Evolutionary conservation across 169 alveolate genomes (phyloP), one percentile per base, ranked within the genome.

Genomic region (Blepharisma undulans): DNA sequence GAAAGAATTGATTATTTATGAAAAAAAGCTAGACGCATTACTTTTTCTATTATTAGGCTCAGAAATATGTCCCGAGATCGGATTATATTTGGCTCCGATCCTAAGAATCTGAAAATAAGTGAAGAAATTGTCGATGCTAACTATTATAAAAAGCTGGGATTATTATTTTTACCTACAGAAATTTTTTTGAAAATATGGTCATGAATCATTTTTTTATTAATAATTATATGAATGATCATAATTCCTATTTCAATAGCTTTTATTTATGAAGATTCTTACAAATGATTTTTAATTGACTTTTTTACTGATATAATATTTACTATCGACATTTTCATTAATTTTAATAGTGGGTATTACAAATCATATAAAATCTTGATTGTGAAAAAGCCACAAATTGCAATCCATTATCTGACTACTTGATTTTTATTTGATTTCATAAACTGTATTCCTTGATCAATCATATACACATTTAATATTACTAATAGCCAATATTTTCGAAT

Each of bases 301-400:
- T n/a, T 77, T 21, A 59, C 82, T 72, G 96, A 93, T 76, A 32
- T 86, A 12, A 22, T 93, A 27, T 93, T 88, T 90, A 36, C 90
- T 36, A n/a, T 87, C 5, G 96, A 93, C 89, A 88, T 93, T 30
- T 34, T 92, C 19, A 36, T 90, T 25, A 93, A 87, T 32, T 93
- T 93, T 84, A 91, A 91, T 72, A 89, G 88, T 48, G 96, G 93
- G 7, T 93, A 79, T 86, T 91, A 91, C 86, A 85, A 91, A 87
- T 92, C 89, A 61, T 92, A 91, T 36, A 94, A 92, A 76, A 72
- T 80, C 7, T 82, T 91, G 60, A 78, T 93, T 71, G 71, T 66
- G 61, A 88, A 90, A 81, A 80, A 86, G 27, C 81, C 85, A 82
- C 72, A 18, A 29, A 93, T 93, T 6, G 91, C 93, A 8, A 29